phyloP scores from a whole-genome alignment of 2,329 filamentous ascomycete genomes.

The Hymenoscyphus scutula region DNA sequence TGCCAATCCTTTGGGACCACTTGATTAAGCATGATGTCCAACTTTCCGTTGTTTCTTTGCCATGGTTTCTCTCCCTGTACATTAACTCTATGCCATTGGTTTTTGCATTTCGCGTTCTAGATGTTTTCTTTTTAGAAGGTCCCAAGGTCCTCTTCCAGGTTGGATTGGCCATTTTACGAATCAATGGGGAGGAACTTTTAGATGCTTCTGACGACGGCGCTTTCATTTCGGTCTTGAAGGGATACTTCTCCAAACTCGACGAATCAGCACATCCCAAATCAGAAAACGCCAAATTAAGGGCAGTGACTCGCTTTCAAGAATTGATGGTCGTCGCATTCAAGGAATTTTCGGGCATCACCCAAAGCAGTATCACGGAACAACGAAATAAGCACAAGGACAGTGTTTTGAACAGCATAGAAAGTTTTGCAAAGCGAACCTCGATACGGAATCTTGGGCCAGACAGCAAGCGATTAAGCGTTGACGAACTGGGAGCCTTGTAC shows the following conservation, averaged over 20 bases:
- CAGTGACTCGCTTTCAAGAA: conserved; percentile 94
- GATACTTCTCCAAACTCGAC: conserved; percentile 88
- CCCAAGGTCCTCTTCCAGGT: conserved; percentile 98
- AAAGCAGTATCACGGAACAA: conserved; percentile 85
- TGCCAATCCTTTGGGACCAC: conserved; percentile 98
- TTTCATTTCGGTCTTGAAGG: conserved; percentile 94
- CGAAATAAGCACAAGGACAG: conserved; percentile 90
- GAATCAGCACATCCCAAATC: conserved; percentile 95
- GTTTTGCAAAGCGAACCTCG: conserved; percentile 92
- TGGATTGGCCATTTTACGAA: conserved; percentile 90
- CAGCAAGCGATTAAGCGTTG: conserved; percentile 82
- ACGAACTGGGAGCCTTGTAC: conserved; percentile 87
- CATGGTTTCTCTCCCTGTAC: conserved; percentile 97
- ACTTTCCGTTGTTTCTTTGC: conserved; percentile 91
- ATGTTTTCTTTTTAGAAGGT: conserved; percentile 97
- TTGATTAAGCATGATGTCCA: conserved; percentile 97
- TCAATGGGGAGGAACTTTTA: conserved; percentile 93
- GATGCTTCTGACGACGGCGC: conserved; percentile 93
- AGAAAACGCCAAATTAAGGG: conserved; percentile 89
- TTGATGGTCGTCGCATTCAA: conserved; percentile 99
- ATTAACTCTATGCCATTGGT: conserved; percentile 99
- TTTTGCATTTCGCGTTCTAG: conserved; percentile 92
- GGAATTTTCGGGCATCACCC: conserved; percentile 93
- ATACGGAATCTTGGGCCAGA: conserved; percentile 94
- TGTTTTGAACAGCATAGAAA: conserved; percentile 94